Percentiles rank a stretch among this genome's conserved stretches.
These are phyloP conservation scores for Daldinia sp. DNA, from an alignment of 2,329 filamentous ascomycete species.

Conservation along the genomic window DNA sequence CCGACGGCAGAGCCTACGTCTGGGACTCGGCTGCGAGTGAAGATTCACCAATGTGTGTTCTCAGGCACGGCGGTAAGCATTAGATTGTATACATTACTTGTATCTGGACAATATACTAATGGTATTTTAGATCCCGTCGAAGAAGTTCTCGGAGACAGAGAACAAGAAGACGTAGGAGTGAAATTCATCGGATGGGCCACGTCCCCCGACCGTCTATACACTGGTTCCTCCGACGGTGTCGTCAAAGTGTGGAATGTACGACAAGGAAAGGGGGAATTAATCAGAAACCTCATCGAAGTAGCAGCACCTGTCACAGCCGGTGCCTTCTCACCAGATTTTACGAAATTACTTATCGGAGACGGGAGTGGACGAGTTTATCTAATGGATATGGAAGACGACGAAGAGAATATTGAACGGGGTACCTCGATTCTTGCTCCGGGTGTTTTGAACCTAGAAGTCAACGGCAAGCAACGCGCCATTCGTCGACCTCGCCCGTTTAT, in stretches of 20 bases:
- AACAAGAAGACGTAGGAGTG: slow-evolving; percentile 67
- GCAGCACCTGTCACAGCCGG: slow-evolving; percentile 66
- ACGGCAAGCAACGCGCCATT: slow-evolving; percentile 46
- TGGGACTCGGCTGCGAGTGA: slow-evolving; percentile 69
- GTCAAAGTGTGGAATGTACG: slow-evolving; percentile 71
- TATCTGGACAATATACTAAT: slow-evolving; percentile 44
- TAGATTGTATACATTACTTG: slow-evolving; percentile 28
- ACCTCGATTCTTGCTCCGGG: slow-evolving; percentile 38
- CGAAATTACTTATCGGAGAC: slow-evolving; percentile 66
- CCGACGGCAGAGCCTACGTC: slow-evolving; percentile 68
- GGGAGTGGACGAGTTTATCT: slow-evolving; percentile 68
- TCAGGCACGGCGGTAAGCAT: slow-evolving; percentile 59
- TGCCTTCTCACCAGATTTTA: slow-evolving; percentile 64
- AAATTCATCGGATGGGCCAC: slow-evolving; percentile 71
- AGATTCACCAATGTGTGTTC: slow-evolving; percentile 59
- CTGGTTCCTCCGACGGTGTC: slow-evolving; percentile 68
- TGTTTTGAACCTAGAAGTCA: slow-evolving; percentile 50
- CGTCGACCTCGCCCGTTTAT: slow-evolving; percentile 58
- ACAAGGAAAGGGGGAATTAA: slow-evolving; percentile 52
- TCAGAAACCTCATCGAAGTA: slow-evolving; percentile 63
- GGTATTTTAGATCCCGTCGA: slow-evolving; percentile 42
- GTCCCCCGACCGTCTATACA: slow-evolving; percentile 66
- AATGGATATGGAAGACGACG: slow-evolving; percentile 56
- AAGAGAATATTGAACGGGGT: slow-evolving; percentile 48
- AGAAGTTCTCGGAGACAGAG: slow-evolving; percentile 55